A percentile compares a stretch with the other conserved stretches of the same genome.
Conservation (phyloP, 2,329 filamentous ascomycete genomes). For the Cordyceps militaris region DNA sequence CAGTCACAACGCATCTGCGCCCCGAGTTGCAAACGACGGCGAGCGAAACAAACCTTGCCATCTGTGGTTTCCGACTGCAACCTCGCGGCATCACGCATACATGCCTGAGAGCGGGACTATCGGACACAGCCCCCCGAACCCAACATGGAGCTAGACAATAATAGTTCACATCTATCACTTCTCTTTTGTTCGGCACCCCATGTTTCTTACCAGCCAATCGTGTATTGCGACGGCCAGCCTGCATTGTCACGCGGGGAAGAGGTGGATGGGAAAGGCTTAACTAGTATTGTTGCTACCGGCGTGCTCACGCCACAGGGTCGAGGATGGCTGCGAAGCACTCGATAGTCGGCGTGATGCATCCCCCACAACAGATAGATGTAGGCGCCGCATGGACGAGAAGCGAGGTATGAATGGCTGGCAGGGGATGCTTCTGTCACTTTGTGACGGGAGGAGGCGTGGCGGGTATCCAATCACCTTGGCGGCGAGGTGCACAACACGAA, state of each 20-base stretch:
- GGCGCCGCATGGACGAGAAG: not conserved
- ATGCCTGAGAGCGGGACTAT: conserved; percentile 1
- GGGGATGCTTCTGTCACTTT: not conserved
- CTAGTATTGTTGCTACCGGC: not conserved
- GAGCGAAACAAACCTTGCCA: not conserved
- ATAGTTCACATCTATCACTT: not conserved
- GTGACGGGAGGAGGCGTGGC: not conserved
- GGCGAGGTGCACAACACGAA: not conserved
- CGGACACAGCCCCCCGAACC: not conserved
- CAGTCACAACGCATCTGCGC: not conserved
- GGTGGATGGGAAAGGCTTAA: not conserved
- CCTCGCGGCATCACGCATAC: not conserved
- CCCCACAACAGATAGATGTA: not conserved
- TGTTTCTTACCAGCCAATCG: not conserved
- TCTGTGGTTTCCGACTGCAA: not conserved
- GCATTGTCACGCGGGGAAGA: not conserved
- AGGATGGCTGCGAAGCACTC: not conserved
- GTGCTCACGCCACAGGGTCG: not conserved
- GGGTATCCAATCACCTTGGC: not conserved
- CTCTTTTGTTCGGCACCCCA: not conserved
- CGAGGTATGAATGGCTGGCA: not conserved
- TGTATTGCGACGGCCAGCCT: not conserved
- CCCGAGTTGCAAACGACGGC: not conserved
- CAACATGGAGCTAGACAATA: not conserved
- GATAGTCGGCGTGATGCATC: not conserved